Conservation (phyloP, 371 early-diverging fungal species). For the Mucor mucedo region DNA sequence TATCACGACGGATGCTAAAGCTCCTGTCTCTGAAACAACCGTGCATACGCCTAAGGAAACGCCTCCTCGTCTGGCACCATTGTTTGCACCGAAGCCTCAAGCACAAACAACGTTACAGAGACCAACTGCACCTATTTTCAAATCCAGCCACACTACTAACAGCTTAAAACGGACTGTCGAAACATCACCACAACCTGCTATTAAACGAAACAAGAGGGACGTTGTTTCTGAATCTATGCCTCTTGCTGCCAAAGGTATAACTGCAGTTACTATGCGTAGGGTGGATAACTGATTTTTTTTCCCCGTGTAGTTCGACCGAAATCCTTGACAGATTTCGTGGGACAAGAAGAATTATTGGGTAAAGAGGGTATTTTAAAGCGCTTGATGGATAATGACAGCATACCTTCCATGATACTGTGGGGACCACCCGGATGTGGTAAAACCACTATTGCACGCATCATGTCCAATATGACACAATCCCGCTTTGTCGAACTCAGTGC, state of each 20-base stretch:
- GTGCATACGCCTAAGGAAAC: too few relatives aligned
- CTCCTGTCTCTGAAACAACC: too few relatives aligned
- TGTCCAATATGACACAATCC: constrained; percentile 67
- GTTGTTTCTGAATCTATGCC: constrained; percentile 42
- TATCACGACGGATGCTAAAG: neutral
- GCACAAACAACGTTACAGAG: neutral
- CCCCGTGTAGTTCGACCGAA: constrained; percentile 64
- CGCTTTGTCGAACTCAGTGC: constrained; percentile 78
- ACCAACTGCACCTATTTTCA: neutral
- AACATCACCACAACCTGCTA: neutral
- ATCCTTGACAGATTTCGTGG: constrained; percentile 69
- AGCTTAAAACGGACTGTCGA: neutral
- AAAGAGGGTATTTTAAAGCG: constrained; percentile 62
- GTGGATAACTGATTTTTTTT: neutral
- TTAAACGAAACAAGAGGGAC: constrained; percentile 26
- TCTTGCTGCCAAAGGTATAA: constrained; percentile 50
- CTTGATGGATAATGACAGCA: constrained; percentile 66
- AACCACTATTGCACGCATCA: constrained; percentile 79
- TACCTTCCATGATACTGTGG: constrained; percentile 69
- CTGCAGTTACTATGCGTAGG: neutral
- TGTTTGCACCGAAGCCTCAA: constrained; percentile 21
- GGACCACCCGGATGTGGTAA: constrained; percentile 90
- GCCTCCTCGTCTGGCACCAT: constrained; percentile 16
- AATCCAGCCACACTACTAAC: neutral
- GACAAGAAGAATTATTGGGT: constrained; percentile 77